These are phyloP conservation scores for Ceratocystis destructans DNA, from an alignment of 2,329 filamentous ascomycete species.

Conservation along the genomic window DNA sequence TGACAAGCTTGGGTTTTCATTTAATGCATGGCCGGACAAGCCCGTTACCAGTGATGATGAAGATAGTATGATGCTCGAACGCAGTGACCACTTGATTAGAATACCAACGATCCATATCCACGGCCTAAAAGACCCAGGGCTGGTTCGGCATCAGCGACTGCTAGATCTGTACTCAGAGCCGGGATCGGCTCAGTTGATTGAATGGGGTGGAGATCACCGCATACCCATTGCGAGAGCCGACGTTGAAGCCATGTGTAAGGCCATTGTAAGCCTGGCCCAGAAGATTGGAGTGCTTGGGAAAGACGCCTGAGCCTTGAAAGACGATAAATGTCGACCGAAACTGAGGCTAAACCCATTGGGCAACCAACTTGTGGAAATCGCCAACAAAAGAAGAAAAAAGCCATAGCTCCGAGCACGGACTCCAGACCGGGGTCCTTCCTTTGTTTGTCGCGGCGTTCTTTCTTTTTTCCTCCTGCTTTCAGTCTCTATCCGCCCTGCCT, in stretches of 20 bases:
- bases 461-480: background rate
- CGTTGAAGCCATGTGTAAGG: constrained; percentile 42
- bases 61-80: constrained; percentile 26
- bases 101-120: constrained; percentile 56
- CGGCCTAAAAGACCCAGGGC: constrained; percentile 44
- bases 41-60: background rate
- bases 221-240: constrained; percentile 55
- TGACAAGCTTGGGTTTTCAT: constrained; percentile 25
- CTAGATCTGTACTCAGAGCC: constrained; percentile 45
- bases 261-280: constrained; percentile 38
- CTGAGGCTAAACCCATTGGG: background rate
- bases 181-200: constrained; percentile 42
- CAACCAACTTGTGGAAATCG: background rate
- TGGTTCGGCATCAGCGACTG: constrained; percentile 44
- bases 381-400: background rate
- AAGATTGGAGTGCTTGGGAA: constrained; percentile 10
- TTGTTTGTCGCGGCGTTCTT: background rate
- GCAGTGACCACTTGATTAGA: constrained; percentile 34
- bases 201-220: constrained; percentile 62
- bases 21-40: constrained; percentile 32
- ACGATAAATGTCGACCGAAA: no score
- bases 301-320: background rate
- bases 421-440: background rate
- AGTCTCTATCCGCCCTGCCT: background rate
- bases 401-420: constrained; percentile 6